Base-by-base conservation (phyloP, 768 basidiomycete genomes). In the Hygrophoropsis aurantiaca region DNA sequence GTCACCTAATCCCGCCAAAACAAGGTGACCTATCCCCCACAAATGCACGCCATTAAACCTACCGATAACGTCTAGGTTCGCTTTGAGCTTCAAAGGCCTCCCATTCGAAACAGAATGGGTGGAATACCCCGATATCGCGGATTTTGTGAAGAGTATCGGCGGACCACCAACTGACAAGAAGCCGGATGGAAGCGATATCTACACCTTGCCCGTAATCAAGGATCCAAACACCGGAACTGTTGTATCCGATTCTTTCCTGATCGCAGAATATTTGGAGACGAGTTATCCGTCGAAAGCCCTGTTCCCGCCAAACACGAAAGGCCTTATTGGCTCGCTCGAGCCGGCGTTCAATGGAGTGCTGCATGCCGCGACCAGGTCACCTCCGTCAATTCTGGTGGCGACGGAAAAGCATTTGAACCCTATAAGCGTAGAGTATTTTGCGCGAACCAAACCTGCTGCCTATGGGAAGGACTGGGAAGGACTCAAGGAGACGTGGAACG, bases 21-120 rank as follows among this genome's bases (percentile, higher is more conserved):
- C 24, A 20, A 45, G 44, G 44, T 45, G 6, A 33, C 11, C 13
- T 40, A 7, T 30, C 13, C 13, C 27, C 7, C 6, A 7, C 27
- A 6, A 30, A 13, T 6, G 6, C 6, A 30, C 6, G 27, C 7
- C 27, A 13, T 30, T 6, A 13, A 30, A 13, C 13, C 27, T 13
- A 30, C 13, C 36, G 38, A 40, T 6, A 4, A 1, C 10, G 6
- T 30, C 3, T 34, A 67, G 67, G 36, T 55, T 56, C 40, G 57
- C 60, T 4, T 51, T 73, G 26, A 66, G 69, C 40, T 53, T 58
- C 54, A 72, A 73, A 47, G 57, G 57, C n/a, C 37, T 73, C 16
- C 56, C 70, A 1, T 73, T 74, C 60, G 70, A 65, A 50, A 78
- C 77, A 7, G 65, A 70, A 38, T 78, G 74, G 72, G 58, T 81